These are phyloP conservation scores for Trichophyton rubrum DNA, from an alignment of 2,329 filamentous ascomycete genomes.

Conservation along the genomic window DNA sequence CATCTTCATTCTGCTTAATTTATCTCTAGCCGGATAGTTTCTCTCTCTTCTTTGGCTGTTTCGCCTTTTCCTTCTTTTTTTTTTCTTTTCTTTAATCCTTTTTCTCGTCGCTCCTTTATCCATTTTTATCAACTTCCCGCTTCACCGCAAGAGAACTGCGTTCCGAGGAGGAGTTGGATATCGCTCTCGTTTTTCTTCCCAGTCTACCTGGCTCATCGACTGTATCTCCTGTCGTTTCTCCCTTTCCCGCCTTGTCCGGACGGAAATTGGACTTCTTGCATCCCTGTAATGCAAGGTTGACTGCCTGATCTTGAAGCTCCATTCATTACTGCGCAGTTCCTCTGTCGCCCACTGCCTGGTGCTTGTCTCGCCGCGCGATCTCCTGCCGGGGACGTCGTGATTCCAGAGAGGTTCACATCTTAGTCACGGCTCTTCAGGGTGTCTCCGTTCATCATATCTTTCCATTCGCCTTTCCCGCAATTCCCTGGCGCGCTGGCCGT, in stretches of 20 bases:
- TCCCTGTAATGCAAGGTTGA: slow-evolving; percentile 1
- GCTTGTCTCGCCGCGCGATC: not conserved
- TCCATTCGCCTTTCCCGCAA: not conserved
- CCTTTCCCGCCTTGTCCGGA: not conserved
- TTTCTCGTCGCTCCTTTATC: slow-evolving; percentile 3
- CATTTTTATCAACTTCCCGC: not conserved
- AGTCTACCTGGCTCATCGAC: not conserved
- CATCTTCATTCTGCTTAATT: not conserved
- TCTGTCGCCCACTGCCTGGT: not conserved
- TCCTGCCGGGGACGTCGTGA: not conserved
- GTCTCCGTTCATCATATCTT: not conserved
- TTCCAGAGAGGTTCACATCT: not conserved
- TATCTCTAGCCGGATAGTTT: not conserved
- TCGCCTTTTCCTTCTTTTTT: not conserved
- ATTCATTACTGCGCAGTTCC: not conserved
- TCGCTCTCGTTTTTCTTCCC: not conserved
- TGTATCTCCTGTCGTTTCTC: not conserved
- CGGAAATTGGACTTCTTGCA: not conserved
- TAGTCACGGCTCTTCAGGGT: not conserved
- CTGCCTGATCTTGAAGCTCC: not conserved
- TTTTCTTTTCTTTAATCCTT: slow-evolving; percentile 1
- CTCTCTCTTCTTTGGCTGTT: not conserved
- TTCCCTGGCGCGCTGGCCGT: not conserved
- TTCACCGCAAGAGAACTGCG: not conserved
- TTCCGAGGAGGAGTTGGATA: not conserved